phyloP scores from a whole-genome alignment of 768 basidiomycete genomes.

The Chalciporus piperatus region DNA sequence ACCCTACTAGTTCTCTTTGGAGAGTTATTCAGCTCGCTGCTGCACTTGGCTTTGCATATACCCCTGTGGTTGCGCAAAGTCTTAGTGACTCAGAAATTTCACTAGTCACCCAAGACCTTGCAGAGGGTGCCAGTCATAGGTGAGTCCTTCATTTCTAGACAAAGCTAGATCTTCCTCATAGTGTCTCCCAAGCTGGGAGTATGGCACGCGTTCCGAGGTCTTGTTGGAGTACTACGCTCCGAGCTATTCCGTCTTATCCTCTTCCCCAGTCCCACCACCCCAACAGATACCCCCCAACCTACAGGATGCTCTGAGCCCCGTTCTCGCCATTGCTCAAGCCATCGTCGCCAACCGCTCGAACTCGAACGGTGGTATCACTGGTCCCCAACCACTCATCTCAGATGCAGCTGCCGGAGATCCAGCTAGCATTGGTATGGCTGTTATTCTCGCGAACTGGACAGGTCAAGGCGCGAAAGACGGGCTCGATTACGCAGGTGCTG shows the following conservation, averaged over 20 bases:
- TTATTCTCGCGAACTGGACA: slow-evolving; percentile 60
- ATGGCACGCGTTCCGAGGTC: slow-evolving; percentile 49
- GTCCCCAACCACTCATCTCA: slow-evolving; percentile 56
- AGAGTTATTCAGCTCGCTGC: too few relatives aligned
- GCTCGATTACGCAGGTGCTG: slow-evolving; percentile 61
- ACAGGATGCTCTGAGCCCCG: slow-evolving; percentile 43
- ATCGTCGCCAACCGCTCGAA: slow-evolving; percentile 46
- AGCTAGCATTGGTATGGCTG: slow-evolving; percentile 69
- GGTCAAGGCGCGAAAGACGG: slow-evolving; percentile 35
- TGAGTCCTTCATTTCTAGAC: slow-evolving; percentile 7
- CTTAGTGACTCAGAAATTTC: slow-evolving; percentile 35
- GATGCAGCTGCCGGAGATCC: slow-evolving; percentile 75
- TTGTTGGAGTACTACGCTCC: slow-evolving; percentile 49
- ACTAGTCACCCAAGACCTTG: slow-evolving; percentile 35
- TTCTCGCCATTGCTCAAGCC: slow-evolving; percentile 51
- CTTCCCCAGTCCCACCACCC: slow-evolving; percentile 27
- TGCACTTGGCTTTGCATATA: not conserved
- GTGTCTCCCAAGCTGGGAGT: slow-evolving; percentile 44
- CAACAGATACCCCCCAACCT: slow-evolving; percentile 15
- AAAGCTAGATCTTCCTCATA: not conserved
- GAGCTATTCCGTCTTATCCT: slow-evolving; percentile 43
- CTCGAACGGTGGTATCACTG: slow-evolving; percentile 41
- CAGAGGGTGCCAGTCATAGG: slow-evolving; percentile 43
- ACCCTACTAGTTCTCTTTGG: too few relatives aligned
- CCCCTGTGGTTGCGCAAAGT: slow-evolving; percentile 27